A percentile compares a stretch with the other conserved stretches of the same genome.
Evolutionary conservation across 257 asterid species (phyloP).

Genomic region (Agastache rugosa): DNA sequence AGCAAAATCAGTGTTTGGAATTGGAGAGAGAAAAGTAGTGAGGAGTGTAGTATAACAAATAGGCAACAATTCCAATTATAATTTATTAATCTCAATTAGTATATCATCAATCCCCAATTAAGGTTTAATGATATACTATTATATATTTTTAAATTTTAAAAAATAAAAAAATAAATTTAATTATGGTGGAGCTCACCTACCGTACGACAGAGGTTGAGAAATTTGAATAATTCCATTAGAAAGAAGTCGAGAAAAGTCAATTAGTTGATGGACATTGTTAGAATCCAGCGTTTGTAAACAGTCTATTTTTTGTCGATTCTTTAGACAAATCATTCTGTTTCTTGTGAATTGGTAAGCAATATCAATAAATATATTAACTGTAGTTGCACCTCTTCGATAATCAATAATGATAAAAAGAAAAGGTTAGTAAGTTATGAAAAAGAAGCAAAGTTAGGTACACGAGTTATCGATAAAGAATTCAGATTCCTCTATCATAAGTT

Average conservation of each 20-base stretch:
- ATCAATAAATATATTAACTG: slow-evolving; percentile 23
- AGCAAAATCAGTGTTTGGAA: not conserved
- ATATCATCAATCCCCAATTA: no score
- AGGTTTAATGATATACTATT: no score
- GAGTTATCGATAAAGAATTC: not conserved
- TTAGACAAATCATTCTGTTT: slow-evolving; percentile 26
- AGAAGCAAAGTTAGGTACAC: not conserved
- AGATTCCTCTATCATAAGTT: not conserved
- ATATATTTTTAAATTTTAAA: no score
- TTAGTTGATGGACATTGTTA: slow-evolving; percentile 39
- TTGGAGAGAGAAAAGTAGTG: not conserved
- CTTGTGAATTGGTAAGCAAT: not conserved
- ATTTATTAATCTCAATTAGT: no score
- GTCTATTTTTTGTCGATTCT: slow-evolving; percentile 40
- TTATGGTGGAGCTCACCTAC: no score
- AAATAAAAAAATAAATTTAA: no score
- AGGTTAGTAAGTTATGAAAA: not conserved
- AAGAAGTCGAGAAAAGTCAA: no score
- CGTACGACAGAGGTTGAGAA: no score
- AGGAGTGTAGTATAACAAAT: slow-evolving; percentile 9
- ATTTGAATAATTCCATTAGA: no score
- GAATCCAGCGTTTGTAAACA: slow-evolving; percentile 46
- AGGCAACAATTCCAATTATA: no score
- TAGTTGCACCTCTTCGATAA: slow-evolving; percentile 23
- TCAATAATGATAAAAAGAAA: not conserved